Conservation (phyloP, 1,284 basidiomycete species). For the Fomitopsis schrenkii region DNA sequence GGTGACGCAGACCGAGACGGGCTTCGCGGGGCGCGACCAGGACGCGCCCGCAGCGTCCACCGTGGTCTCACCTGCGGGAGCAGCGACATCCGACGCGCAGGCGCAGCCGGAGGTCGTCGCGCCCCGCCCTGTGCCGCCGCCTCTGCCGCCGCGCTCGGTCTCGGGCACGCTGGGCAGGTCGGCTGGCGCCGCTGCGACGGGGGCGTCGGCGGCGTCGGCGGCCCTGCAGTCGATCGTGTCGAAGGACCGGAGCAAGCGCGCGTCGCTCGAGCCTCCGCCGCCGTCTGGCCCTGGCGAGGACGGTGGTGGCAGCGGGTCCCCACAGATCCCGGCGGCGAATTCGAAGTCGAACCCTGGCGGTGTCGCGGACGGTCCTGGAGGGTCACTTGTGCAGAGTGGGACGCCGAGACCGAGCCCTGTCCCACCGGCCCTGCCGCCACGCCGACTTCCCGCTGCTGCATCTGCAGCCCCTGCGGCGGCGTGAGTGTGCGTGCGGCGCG, state of each 20-base stretch:
- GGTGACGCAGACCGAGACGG: slow-evolving; percentile 20
- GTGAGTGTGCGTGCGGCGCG: neutral
- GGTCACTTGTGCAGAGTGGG: neutral
- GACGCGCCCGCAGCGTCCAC: slow-evolving; percentile 21
- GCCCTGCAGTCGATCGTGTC: slow-evolving; percentile 51
- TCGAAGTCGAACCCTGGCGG: neutral
- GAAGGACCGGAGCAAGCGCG: slow-evolving; percentile 37
- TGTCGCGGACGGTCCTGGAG: neutral
- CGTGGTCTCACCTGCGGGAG: slow-evolving; percentile 10
- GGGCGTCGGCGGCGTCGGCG: slow-evolving; percentile 42
- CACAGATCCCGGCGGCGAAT: neutral
- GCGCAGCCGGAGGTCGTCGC: slow-evolving; percentile 9
- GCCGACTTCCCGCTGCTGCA: slow-evolving; percentile 20
- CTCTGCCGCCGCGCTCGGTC: slow-evolving; percentile 53
- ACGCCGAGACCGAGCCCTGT: slow-evolving; percentile 14
- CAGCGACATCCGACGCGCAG: slow-evolving; percentile 14
- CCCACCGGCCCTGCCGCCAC: slow-evolving; percentile 34
- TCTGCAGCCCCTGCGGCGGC: slow-evolving; percentile 10
- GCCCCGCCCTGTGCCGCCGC: slow-evolving; percentile 42
- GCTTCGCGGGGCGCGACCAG: slow-evolving; percentile 23
- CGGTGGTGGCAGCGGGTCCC: neutral
- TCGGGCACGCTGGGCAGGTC: slow-evolving; percentile 20
- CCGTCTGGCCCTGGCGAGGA: neutral
- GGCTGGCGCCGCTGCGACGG: slow-evolving; percentile 21
- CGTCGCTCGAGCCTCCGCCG: slow-evolving; percentile 14